These are phyloP conservation scores for Paraphaeosphaeria sporulosa DNA, from an alignment of 2,329 filamentous ascomycete genomes.

Conservation along the genomic window DNA sequence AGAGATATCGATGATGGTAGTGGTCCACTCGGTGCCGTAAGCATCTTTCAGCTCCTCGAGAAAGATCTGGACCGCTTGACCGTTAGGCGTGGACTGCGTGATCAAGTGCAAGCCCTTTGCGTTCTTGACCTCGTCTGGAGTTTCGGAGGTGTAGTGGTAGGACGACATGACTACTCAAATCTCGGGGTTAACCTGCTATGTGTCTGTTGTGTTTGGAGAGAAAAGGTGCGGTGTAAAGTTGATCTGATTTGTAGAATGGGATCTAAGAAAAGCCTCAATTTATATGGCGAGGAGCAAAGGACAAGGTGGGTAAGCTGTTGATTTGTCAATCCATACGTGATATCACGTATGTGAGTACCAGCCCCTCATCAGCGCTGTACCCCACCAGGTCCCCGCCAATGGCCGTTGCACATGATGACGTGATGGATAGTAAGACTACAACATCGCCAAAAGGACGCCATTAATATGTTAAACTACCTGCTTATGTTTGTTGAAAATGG, in stretches of 20 bases:
- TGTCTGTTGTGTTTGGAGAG: too few species aligned
- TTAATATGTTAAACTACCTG: background rate
- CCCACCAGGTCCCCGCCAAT: conserved; percentile 6
- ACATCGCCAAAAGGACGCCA: background rate
- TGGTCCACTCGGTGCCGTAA: conserved; percentile 61
- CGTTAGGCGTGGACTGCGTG: conserved; percentile 61
- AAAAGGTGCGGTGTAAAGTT: too few species aligned
- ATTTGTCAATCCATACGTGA: conserved; percentile 1
- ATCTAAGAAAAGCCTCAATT: background rate
- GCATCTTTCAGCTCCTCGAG: conserved; percentile 62
- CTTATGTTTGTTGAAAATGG: too few species aligned
- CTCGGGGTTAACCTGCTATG: too few species aligned
- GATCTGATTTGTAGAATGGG: too few species aligned
- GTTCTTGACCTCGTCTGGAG: conserved; percentile 26
- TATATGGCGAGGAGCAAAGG: background rate
- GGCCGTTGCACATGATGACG: conserved; percentile 1
- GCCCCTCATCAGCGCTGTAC: conserved; percentile 2
- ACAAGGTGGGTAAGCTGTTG: conserved; percentile 4
- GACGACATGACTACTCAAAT: conserved; percentile 44
- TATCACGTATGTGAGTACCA: conserved; percentile 8
- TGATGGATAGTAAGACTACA: conserved; percentile 2
- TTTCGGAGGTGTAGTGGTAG: conserved; percentile 53
- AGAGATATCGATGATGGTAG: conserved; percentile 49
- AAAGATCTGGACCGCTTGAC: conserved; percentile 61
- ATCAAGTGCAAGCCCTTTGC: conserved; percentile 59